Conservation (phyloP, 805 yeast genomes). For the Sugiyamaella mastotermitis region DNA sequence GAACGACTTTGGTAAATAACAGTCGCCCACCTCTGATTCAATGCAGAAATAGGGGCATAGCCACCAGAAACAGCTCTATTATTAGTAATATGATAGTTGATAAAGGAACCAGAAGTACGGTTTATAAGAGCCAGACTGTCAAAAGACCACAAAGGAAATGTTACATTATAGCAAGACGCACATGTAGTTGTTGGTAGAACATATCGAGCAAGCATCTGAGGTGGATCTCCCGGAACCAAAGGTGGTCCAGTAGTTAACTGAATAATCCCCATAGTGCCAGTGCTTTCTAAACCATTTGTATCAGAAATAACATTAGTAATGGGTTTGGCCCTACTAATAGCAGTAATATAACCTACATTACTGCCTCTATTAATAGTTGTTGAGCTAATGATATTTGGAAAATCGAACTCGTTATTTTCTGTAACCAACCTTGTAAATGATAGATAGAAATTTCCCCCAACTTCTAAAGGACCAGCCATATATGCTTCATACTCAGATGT, state of each 20-base stretch:
- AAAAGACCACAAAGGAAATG: slow-evolving; percentile 11
- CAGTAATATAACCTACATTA: slow-evolving; percentile 56
- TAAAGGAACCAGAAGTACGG: slow-evolving; percentile 37
- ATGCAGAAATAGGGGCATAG: slow-evolving; percentile 41
- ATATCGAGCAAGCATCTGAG: slow-evolving; percentile 1
- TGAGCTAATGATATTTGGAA: slow-evolving; percentile 3
- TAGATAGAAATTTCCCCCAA: slow-evolving; percentile 10
- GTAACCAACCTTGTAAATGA: slow-evolving; percentile 18
- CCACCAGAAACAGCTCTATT: slow-evolving; percentile 52
- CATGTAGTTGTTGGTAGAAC: slow-evolving; percentile 18
- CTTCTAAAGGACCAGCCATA: slow-evolving; percentile 17
- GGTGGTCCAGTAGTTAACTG: slow-evolving; percentile 6
- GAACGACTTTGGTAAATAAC: slow-evolving; percentile 56
- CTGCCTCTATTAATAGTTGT: slow-evolving; percentile 1
- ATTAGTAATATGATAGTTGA: slow-evolving; percentile 19
- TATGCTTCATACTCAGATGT: slow-evolving; percentile 11
- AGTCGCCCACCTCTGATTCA: slow-evolving; percentile 58
- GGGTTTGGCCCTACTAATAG: slow-evolving; percentile 45
- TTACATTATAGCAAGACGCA: slow-evolving; percentile 14
- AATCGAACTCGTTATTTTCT: slow-evolving; percentile 17
- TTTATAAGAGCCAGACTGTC: slow-evolving; percentile 9
- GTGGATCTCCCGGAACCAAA: slow-evolving; percentile 4
- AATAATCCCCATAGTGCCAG: slow-evolving; percentile 16
- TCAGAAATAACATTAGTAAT: slow-evolving; percentile 35
- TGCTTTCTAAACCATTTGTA: slow-evolving; percentile 19